phyloP scores from a whole-genome alignment of 2,329 filamentous ascomycete genomes.

The Clarireedia hainanense region DNA sequence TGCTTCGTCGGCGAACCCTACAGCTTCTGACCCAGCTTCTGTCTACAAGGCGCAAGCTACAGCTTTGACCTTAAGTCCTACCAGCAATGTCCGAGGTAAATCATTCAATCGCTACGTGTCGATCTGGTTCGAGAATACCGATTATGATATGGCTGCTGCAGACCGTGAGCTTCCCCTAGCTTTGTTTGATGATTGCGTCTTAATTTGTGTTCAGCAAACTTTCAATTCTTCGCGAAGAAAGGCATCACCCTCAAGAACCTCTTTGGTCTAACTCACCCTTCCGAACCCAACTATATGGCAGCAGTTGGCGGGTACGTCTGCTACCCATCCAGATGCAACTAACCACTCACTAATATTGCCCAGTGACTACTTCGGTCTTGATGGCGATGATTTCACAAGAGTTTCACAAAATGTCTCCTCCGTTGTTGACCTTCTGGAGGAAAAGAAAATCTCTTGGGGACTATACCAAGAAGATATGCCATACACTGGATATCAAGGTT shows the following conservation, averaged over 20 bases:
- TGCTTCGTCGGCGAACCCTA: conserved; percentile 26
- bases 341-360: background rate
- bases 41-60: conserved; percentile 52
- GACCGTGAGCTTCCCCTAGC: conserved; percentile 44
- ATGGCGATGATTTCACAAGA: conserved; percentile 57
- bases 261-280: conserved; percentile 62
- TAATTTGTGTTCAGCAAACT: conserved; percentile 37
- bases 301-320: conserved; percentile 44
- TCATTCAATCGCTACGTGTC: conserved; percentile 65
- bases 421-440: conserved; percentile 60
- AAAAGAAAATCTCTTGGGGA: conserved; percentile 57
- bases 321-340: background rate
- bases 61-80: conserved; percentile 51
- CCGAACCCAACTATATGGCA: conserved; percentile 69
- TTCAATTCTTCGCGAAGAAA: conserved; percentile 48
- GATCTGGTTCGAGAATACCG: conserved; percentile 73
- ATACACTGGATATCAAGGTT: conserved; percentile 64
- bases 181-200: conserved; percentile 22
- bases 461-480: conserved; percentile 75
- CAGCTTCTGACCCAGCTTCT: conserved; percentile 41
- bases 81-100: conserved; percentile 58
- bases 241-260: conserved; percentile 55
- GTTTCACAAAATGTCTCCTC: conserved; percentile 55
- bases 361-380: conserved; percentile 57
- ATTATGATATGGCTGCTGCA: conserved; percentile 54